Conservation (phyloP, 192 early-diverging fungal species). For the Coemansia sp. region DNA sequence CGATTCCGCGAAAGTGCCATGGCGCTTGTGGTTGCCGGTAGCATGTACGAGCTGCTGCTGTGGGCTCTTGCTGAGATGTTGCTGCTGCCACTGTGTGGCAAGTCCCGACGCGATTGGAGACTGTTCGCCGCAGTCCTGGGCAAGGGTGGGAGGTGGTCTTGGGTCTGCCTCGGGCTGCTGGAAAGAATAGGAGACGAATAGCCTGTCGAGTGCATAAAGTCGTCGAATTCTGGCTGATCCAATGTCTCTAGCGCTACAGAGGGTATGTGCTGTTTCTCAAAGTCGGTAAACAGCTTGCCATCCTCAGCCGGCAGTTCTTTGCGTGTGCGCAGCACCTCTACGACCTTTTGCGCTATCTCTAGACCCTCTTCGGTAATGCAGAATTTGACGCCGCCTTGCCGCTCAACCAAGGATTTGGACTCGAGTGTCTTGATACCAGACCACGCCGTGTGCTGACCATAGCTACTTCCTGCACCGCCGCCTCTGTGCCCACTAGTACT, state of each 20-base stretch:
- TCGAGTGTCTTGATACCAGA: conserved; percentile 70
- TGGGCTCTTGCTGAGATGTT: conserved; percentile 2
- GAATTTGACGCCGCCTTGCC: conserved; percentile 61
- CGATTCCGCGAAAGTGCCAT: not conserved
- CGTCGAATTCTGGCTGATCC: not conserved
- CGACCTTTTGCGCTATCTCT: conserved; percentile 58
- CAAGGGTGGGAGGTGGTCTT: not conserved
- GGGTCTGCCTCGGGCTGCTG: not conserved
- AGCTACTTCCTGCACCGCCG: conserved; percentile 4
- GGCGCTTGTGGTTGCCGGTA: not conserved
- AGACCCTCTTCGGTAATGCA: conserved; percentile 71
- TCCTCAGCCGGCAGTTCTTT: conserved; percentile 26
- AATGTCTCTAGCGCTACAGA: not conserved
- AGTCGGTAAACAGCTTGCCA: conserved; percentile 14
- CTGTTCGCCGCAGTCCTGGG: not conserved
- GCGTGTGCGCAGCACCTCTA: conserved; percentile 32
- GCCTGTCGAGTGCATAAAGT: not conserved
- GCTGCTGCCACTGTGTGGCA: not conserved
- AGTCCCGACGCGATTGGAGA: not conserved
- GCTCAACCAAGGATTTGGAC: conserved; percentile 65
- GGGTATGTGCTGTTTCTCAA: conserved; percentile 5
- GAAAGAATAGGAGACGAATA: not conserved
- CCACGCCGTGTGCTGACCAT: conserved; percentile 71
- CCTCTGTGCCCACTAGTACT: conserved; percentile 45
- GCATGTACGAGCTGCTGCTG: conserved; percentile 5